Conservation (phyloP, 148 eudicot genomes). For the Fallopia convolvulus region DNA sequence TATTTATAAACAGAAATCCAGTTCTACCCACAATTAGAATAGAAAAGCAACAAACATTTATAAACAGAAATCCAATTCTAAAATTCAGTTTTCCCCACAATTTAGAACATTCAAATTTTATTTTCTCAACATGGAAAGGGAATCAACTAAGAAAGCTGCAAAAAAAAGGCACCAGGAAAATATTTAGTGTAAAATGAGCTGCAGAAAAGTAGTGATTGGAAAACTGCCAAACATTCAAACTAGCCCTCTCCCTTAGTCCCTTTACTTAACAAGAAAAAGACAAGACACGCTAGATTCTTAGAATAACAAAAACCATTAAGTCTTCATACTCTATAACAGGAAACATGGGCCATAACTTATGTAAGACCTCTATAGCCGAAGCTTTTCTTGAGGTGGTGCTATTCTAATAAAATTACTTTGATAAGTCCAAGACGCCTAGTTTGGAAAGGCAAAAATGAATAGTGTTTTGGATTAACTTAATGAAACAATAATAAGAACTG, state of each 20-base stretch:
- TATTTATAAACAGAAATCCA: neutral
- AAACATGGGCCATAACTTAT: neutral
- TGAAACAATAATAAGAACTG: neutral
- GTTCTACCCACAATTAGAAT: neutral
- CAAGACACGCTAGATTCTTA: neutral
- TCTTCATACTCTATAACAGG: neutral
- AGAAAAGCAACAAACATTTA: neutral
- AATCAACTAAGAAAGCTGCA: neutral
- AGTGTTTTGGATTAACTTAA: neutral
- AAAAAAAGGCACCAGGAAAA: neutral
- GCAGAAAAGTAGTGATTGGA: neutral
- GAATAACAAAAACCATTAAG: neutral
- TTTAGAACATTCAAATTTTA: neutral
- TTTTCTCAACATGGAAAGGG: neutral
- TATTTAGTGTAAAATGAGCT: neutral
- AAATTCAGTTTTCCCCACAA: neutral
- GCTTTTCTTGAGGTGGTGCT: neutral
- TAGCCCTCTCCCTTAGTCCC: neutral
- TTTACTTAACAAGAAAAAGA: neutral
- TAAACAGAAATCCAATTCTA: neutral
- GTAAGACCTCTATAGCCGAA: neutral
- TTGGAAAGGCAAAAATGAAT: neutral
- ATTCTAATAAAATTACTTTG: neutral
- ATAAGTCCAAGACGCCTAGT: neutral
- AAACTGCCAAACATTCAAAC: neutral